Base-by-base conservation (phyloP, 768 basidiomycete species). In the Termitomyces sp. region DNA sequence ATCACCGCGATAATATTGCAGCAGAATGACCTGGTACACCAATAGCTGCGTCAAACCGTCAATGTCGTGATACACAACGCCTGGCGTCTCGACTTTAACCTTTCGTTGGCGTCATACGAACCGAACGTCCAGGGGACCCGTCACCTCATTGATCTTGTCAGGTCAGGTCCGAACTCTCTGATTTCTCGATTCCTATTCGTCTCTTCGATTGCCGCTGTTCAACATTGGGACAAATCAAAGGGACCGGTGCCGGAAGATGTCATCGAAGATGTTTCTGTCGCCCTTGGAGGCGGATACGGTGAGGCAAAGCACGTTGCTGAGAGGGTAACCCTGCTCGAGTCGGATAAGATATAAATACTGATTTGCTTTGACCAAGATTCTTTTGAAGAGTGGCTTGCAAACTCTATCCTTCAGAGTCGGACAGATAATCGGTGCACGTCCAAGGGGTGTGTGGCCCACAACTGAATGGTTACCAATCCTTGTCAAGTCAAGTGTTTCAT, bases 71-170 rank as follows among this genome's bases (percentile, higher is more conserved):
- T 75, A 1, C 69, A 74, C 56, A 72, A 74, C 36, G 76, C 73
- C 0, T 78, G 74, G 77, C 60, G 67, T 6, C 64, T 79, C 7
- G 72, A 79, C 52, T 78, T 79, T 61, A 77, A 78, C 44, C 60
- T 73, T 13, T 65, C 72, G 0, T 63, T 78, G 3, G 26, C 55
- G 1, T 76, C 76, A 3, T 77, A 72, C 59, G 73, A 78, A 55
- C 61, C 71, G 0, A 68, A 72, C 41, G 56, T 79, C 33, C 68
- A 66, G 0, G 72, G 71, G 3, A 68, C 67, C 1, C 57, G 72
- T 20, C 62, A 70, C 36, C 57, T 76, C 20, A 62, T 75, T 22
- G 72, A 75, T 52, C 64, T 72, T 11, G 65, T 67, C 40, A 59
- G 53, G 22, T 58, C 64, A 11, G 68, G 68, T 0, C 56, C 67